Conservation (phyloP, 768 basidiomycete species). For the Pisolithus orientalis region DNA sequence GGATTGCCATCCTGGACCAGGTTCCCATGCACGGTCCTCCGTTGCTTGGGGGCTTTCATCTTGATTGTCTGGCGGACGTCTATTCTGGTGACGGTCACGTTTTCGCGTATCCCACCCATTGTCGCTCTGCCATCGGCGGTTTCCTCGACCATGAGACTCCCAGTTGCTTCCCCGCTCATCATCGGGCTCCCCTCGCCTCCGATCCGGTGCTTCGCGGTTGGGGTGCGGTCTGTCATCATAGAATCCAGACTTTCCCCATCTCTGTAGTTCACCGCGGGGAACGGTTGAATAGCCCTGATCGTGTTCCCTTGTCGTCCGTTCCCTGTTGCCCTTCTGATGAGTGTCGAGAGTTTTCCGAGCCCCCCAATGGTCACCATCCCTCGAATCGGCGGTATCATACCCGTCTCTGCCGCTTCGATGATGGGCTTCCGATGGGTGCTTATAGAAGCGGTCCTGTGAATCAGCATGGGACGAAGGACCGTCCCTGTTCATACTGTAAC, state of each 20-base stretch:
- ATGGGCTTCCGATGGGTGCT: slow-evolving; percentile 42
- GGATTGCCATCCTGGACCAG: slow-evolving; percentile 61
- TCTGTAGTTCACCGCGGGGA: slow-evolving; percentile 42
- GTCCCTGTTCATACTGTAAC: slow-evolving; percentile 47
- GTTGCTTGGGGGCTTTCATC: slow-evolving; percentile 16
- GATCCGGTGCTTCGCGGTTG: slow-evolving; percentile 42
- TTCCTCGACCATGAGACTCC: slow-evolving; percentile 24
- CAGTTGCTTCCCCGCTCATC: slow-evolving; percentile 34
- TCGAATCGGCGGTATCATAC: slow-evolving; percentile 38
- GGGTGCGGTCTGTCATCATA: slow-evolving; percentile 36
- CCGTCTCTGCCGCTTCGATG: slow-evolving; percentile 45
- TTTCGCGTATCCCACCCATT: slow-evolving; percentile 51
- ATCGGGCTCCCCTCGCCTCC: slow-evolving; percentile 29
- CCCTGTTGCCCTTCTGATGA: slow-evolving; percentile 35
- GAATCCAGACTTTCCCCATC: slow-evolving; percentile 34
- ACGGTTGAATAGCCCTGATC: slow-evolving; percentile 37
- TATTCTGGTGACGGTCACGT: slow-evolving; percentile 37
- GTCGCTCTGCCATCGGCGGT: slow-evolving; percentile 29
- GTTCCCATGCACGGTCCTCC: slow-evolving; percentile 67
- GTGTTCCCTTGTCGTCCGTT: slow-evolving; percentile 44
- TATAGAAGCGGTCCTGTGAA: slow-evolving; percentile 38
- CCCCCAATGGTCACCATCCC: slow-evolving; percentile 43
- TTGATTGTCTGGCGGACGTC: slow-evolving; percentile 25
- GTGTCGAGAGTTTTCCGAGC: slow-evolving; percentile 34
- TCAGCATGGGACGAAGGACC: slow-evolving; percentile 42